A percentile compares a stretch with the other conserved stretches of the same genome.
These are phyloP conservation scores for Cyberlindnera nakhonratchasimensis DNA, from an alignment of 805 yeast genomes.

Conservation along the genomic window DNA sequence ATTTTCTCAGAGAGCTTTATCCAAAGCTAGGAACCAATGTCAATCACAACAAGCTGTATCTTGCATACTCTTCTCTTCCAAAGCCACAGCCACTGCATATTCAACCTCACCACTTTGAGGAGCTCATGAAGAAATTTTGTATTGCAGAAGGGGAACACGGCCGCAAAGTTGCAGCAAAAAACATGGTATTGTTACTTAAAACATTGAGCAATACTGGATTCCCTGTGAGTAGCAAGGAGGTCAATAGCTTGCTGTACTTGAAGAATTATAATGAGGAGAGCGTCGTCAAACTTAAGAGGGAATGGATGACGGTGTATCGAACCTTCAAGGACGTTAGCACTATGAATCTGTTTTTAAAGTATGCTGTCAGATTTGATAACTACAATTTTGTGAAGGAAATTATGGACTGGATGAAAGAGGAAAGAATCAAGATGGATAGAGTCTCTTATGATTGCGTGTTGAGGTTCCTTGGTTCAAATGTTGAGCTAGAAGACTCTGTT, in stretches of 20 bases:
- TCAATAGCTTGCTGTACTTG: conserved; percentile 23
- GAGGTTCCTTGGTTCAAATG: conserved; percentile 14
- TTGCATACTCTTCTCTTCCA: conserved; percentile 30
- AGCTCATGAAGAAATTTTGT: conserved; percentile 24
- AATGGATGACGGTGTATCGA: conserved; percentile 5
- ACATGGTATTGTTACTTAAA: conserved; percentile 8
- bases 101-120: conserved; percentile 31
- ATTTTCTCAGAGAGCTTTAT: conserved; percentile 23
- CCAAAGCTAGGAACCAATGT: conserved; percentile 10
- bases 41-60: conserved; percentile 17
- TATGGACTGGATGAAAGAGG: conserved; percentile 17
- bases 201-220: conserved; percentile 28
- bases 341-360: conserved; percentile 28
- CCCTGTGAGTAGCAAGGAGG: conserved; percentile 31
- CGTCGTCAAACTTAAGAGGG: conserved; percentile 5
- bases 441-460: conserved; percentile 28
- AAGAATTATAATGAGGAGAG: conserved; percentile 13
- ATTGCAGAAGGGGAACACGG: conserved; percentile 14
- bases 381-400: conserved; percentile 17
- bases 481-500: not conserved
- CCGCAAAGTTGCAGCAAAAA: not conserved
- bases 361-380: conserved; percentile 22
- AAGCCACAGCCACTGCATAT: conserved; percentile 32
- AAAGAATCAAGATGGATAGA: conserved; percentile 29
- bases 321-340: conserved; percentile 18